Percentiles rank a stretch among this genome's conserved stretches.
Conservation (phyloP, 306 rosid genomes). For the cucumber (Cucumis sativus) region DNA sequence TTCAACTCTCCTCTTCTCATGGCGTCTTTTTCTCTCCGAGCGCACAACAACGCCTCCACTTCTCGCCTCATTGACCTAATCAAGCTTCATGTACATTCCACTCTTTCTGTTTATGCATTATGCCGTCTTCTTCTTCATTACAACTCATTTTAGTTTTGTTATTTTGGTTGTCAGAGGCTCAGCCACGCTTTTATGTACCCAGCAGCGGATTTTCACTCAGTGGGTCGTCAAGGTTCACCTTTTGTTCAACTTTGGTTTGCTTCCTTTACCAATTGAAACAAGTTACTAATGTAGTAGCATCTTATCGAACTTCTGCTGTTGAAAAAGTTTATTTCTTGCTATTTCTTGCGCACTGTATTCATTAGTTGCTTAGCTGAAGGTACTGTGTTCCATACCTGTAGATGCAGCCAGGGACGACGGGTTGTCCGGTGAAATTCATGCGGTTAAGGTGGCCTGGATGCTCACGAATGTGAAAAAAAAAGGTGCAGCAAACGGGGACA, state of each 20-base stretch:
- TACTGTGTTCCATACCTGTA: background rate
- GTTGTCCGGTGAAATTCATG: too few species aligned
- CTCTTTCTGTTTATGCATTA: background rate
- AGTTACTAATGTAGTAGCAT: background rate
- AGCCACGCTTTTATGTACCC: slow-evolving; percentile 6
- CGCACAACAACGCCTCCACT: slow-evolving; percentile 6
- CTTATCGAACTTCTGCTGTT: background rate
- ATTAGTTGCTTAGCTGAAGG: background rate
- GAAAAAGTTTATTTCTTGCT: background rate
- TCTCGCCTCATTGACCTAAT: slow-evolving; percentile 15
- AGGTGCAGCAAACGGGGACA: background rate
- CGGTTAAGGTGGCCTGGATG: too few species aligned
- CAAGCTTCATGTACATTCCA: slow-evolving; percentile 15
- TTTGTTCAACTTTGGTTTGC: background rate
- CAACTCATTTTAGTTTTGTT: background rate
- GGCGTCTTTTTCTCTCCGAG: slow-evolving; percentile 11
- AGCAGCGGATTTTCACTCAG: slow-evolving; percentile 8
- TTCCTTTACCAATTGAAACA: background rate
- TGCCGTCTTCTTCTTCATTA: background rate
- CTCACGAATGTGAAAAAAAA: too few species aligned
- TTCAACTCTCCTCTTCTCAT: slow-evolving; percentile 7
- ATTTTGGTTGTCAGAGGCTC: slow-evolving; percentile 14
- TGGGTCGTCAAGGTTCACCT: slow-evolving; percentile 12
- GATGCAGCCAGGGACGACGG: background rate
- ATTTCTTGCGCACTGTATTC: background rate